Conservation (phyloP, 2,329 filamentous ascomycete species). For the Colletotrichum sp. region DNA sequence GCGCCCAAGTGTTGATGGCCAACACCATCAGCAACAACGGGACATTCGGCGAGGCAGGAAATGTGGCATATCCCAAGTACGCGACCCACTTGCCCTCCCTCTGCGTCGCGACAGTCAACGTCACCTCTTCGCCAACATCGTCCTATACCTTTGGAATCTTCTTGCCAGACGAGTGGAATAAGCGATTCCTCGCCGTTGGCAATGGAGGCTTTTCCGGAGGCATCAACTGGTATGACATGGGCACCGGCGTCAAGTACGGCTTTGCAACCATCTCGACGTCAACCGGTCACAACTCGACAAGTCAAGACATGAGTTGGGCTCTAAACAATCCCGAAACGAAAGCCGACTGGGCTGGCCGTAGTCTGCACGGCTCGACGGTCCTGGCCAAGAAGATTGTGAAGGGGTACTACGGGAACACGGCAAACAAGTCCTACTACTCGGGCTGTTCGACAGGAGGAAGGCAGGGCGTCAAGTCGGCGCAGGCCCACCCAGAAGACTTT, state of each 20-base stretch:
- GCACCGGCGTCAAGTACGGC: conserved; percentile 42
- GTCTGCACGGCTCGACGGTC: conserved; percentile 53
- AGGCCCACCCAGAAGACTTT: conserved; percentile 48
- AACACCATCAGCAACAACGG: not conserved
- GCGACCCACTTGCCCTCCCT: conserved; percentile 34
- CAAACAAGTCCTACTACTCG: conserved; percentile 52
- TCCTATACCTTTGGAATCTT: conserved; percentile 36
- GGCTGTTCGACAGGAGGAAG: conserved; percentile 60
- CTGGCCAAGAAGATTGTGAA: conserved; percentile 47
- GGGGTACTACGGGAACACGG: conserved; percentile 42
- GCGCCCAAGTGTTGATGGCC: not conserved
- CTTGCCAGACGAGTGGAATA: conserved; percentile 34
- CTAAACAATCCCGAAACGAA: conserved; percentile 36
- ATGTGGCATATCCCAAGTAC: conserved; percentile 28
- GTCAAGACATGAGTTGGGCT: conserved; percentile 40
- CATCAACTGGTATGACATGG: conserved; percentile 13
- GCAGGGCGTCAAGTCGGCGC: conserved; percentile 54
- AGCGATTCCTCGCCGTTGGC: conserved; percentile 34
- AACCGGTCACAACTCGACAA: conserved; percentile 44
- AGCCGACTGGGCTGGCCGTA: conserved; percentile 43
- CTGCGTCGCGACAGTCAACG: conserved; percentile 34
- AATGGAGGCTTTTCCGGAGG: conserved; percentile 29
- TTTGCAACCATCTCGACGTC: conserved; percentile 48
- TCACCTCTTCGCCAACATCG: conserved; percentile 27
- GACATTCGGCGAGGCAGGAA: conserved; percentile 25